A percentile compares a stretch with the other conserved stretches of the same genome.
Evolutionary conservation across 495 filamentous ascomycete species (phyloP).

Genomic region (Saxophila tyrrhenica): DNA sequence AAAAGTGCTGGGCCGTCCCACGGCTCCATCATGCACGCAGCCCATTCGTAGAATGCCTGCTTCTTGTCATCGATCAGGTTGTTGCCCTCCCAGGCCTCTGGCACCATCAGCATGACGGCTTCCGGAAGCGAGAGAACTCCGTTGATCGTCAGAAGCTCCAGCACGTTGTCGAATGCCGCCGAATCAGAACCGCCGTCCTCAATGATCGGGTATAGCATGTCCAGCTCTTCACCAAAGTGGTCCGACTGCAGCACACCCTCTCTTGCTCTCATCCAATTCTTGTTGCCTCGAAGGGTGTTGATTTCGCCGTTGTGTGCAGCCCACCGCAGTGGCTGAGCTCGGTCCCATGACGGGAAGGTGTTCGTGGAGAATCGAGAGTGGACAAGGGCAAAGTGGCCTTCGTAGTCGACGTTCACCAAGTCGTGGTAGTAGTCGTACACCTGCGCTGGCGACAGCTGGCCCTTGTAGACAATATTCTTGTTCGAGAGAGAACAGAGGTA

Average conservation of each 20-base stretch:
- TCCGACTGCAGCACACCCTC: slow-evolving; percentile 92
- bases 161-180: slow-evolving; percentile 94
- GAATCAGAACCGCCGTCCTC: slow-evolving; percentile 98
- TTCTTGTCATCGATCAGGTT: slow-evolving; percentile 85
- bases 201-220: slow-evolving; percentile 85
- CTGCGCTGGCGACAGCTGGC: slow-evolving; percentile 87
- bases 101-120: slow-evolving; percentile 98
- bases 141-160: slow-evolving; percentile 92
- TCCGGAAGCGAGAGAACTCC: slow-evolving; percentile 94
- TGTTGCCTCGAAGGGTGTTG: slow-evolving; percentile 96
- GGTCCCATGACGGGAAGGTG: slow-evolving; percentile 98
- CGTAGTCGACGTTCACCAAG: slow-evolving; percentile 92
- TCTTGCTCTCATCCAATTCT: slow-evolving; percentile 99
- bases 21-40: slow-evolving; percentile 98
- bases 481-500: slow-evolving; percentile 96
- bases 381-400: slow-evolving; percentile 94
- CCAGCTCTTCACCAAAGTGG: slow-evolving; percentile 86
- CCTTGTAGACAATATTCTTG: slow-evolving; percentile 99
- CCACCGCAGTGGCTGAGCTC: slow-evolving; percentile 93
- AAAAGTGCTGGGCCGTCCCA: slow-evolving; percentile 98
- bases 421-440: slow-evolving; percentile 99
- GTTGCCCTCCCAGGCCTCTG: slow-evolving; percentile 98
- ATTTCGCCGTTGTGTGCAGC: slow-evolving; percentile 99
- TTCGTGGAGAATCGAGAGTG: slow-evolving; percentile 99
- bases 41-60: slow-evolving; percentile 98